Base-by-base conservation (phyloP, 768 basidiomycete genomes). In the Botryobasidium botryosum region DNA sequence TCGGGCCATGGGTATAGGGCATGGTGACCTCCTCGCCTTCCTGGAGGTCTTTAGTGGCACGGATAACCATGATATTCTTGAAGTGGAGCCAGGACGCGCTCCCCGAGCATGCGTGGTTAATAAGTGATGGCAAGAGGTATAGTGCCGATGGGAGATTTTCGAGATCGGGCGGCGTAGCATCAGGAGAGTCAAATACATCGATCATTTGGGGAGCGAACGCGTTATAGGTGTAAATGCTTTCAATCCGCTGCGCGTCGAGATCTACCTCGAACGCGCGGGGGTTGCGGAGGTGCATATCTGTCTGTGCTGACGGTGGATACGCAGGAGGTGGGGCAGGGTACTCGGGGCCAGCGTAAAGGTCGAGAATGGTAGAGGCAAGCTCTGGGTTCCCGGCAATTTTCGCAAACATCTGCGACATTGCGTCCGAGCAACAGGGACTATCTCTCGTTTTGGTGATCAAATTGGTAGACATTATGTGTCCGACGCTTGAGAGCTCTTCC, bases 91-190 rank as follows among this genome's bases (percentile, higher is more conserved):
- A 55, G 17, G 28, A 6, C 3, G 56, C 56, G 43, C 50, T 59
- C 0, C 56, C 33, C 1, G 41, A 25, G 49, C 63, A 64, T 1
- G 58, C 48, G 45, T 64, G 63, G 49, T 64, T 64, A 55, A 61
- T 54, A 15, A 62, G 48, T 0, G 62, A 62, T 0, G 60, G 54
- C 7, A 52, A 40, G 23, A 54, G 24, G 49, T 60, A 61, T 28
- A 63, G 53, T 8, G 54, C 59, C 7, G 48, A 43, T 50, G 7
- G 28, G 37, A 28, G 31, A 33, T 33, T 33, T 33, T 33, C 31
- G n/a, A n/a, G n/a, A n/a, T n/a, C n/a, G n/a, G n/a, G n/a, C n/a
- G n/a, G n/a, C n/a, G n/a, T n/a, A n/a, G n/a, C n/a, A 33, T 33
- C 17, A 17, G 31, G 31, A 33, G 8, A 8, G 8, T n/a, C n/a